Base-by-base conservation (phyloP, 352 stramenopile genomes). In the Globisporangium solare region DNA sequence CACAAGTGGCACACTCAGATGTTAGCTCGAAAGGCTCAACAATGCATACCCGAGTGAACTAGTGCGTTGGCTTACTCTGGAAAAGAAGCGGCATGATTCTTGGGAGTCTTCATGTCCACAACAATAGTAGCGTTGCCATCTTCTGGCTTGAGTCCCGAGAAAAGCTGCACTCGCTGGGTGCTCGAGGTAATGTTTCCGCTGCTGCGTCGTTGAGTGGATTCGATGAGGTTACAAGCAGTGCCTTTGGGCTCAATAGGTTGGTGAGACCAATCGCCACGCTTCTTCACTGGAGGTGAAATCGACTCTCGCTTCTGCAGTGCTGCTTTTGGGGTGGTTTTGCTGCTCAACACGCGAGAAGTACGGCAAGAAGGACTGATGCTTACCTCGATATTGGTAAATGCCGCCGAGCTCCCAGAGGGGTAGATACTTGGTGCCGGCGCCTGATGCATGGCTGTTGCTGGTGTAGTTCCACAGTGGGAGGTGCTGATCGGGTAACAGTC, bases 401-500 rank as follows among this genome's bases (percentile, higher is more conserved):
- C 27, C 27, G 7, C 27, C 10, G 27, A 35, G 27, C 27, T 35
- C 10, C 27, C 27, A 35, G 27, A 35, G 2, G 15, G 21, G 17
- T 58, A 15, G n/a, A 46, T 55, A 47, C 51, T 63, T 20, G 47
- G 27, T 8, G 27, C 27, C 27, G 27, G 4, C 27, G 27, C 10
- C 27, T 11, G 6, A 31, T 35, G 56, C 57, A 47, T 69, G 55
- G 47, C 56, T 66, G 51, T 58, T 54, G 58, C 24, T 56, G 45
- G 32, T 18, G 27, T 35, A 35, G 27, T 6, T 35, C 22, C 41
- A 53, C 27, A 15, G 17, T 24, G 35, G 32, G 35, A 47, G 13
- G n/a, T 47, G 35, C 24, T 17, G 6, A 17, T 1, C 13, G 4
- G 35, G 0, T 10, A 37, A 8, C 18, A 21, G 20, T 55, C 35